Evolutionary conservation across 108 stramenopile species (phyloP).

Genomic region (Epithemia pelagica): DNA sequence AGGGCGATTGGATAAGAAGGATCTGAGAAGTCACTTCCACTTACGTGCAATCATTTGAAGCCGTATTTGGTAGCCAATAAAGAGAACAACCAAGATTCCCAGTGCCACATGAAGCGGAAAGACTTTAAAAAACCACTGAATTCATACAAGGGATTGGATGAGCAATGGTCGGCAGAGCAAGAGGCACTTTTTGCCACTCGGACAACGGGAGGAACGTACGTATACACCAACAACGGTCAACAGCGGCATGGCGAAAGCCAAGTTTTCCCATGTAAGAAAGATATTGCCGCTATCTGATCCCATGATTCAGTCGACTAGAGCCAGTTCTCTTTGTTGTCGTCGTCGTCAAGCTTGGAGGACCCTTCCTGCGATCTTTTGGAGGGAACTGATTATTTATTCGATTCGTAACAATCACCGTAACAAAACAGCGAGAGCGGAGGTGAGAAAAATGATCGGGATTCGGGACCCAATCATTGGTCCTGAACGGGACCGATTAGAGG

Average conservation of each 20-base stretch:
- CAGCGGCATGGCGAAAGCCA: slow-evolving; percentile 46
- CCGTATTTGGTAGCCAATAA: slow-evolving; percentile 18
- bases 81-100: slow-evolving; percentile 14
- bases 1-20: not conserved
- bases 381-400: too few species aligned
- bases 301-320: slow-evolving; percentile 2
- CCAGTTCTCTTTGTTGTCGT: not conserved
- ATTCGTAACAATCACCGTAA: too few species aligned
- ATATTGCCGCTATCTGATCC: slow-evolving; percentile 26
- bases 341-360: too few species aligned
- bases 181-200: too few species aligned
- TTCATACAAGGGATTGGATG: not conserved
- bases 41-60: slow-evolving; percentile 32
- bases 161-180: not conserved
- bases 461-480: too few species aligned
- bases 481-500: too few species aligned
- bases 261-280: slow-evolving; percentile 49
- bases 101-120: slow-evolving; percentile 33
- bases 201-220: slow-evolving; percentile 40
- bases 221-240: slow-evolving; percentile 32
- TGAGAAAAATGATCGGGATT: too few species aligned
- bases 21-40: slow-evolving; percentile 4
- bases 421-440: too few species aligned
- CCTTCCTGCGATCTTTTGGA: too few species aligned
- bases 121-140: slow-evolving; percentile 43